These are phyloP conservation scores for Drechslerella stenobrocha DNA, from an alignment of 2,329 filamentous ascomycete genomes.

Conservation along the genomic window DNA sequence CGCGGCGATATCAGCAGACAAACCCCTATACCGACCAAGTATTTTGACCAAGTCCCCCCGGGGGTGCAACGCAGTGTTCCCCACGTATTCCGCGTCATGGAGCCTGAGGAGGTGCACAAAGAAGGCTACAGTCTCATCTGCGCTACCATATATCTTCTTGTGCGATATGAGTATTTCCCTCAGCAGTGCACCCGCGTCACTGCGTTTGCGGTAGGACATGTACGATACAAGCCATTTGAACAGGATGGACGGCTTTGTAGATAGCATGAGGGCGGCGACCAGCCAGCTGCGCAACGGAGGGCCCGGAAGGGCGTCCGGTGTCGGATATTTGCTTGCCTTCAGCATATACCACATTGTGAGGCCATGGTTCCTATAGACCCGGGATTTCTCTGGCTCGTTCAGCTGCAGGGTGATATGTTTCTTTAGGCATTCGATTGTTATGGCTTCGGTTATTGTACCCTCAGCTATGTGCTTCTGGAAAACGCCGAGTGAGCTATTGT, in stretches of 20 bases:
- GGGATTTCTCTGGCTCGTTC: not conserved
- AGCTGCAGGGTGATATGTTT: not conserved
- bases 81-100: not conserved
- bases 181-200: not conserved
- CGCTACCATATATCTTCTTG: slow-evolving; percentile 7
- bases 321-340: not conserved
- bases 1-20: too few species aligned
- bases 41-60: not conserved
- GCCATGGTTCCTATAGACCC: not conserved
- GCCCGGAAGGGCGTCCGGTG: not conserved
- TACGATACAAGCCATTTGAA: slow-evolving; percentile 13
- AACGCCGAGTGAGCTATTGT: not conserved
- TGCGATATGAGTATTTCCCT: slow-evolving; percentile 6
- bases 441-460: not conserved
- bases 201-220: not conserved
- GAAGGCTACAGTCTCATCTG: slow-evolving; percentile 8
- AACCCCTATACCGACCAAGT: too few species aligned
- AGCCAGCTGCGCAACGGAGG: slow-evolving; percentile 13
- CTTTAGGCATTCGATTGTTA: slow-evolving; percentile 12
- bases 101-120: slow-evolving; percentile 24
- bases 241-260: slow-evolving; percentile 8
- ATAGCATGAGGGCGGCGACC: slow-evolving; percentile 23
- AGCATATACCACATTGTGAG: slow-evolving; percentile 6
- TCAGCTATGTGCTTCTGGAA: slow-evolving; percentile 7
- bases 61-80: not conserved